Base-by-base conservation (phyloP, 2,329 filamentous ascomycete species). In the Fusarium sp. region DNA sequence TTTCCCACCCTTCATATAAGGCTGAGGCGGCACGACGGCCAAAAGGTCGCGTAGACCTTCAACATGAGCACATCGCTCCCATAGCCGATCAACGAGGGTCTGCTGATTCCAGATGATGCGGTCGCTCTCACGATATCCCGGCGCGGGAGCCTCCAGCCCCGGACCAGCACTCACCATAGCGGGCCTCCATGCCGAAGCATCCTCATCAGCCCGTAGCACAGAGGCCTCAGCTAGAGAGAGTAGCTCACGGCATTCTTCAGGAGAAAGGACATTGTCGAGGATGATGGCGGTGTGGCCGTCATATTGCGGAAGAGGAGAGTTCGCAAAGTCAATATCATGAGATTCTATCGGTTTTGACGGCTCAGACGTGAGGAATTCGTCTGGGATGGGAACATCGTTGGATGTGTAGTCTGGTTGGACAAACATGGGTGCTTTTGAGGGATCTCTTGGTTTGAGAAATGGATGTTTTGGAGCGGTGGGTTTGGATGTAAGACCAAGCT, bases 41-140 rank as follows among this genome's bases (percentile, higher is more conserved):
- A 88, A 69, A 51, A 79, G 71, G 34, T 83, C 80, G 17, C 66
- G 69, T 33, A 88, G 69, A 2, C 82, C 82, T 3, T 81, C 77
- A 11, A 81, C 76, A 49, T 75, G 67, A 71, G 76, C 48, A 76
- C 91, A 86, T 11, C 93, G 85, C 40, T 80, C 82, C 85, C 91
- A 91, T 0, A 96, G 72, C 22, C 87, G 86, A 24, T 87, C 83
- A 0, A 88, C 90, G 2, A 95, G 69, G 2, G 87, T 86, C 49
- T 84, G 81, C 15, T 86, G 80, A 74, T 96, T 92, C 87, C 90
- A 92, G 70, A 96, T 91, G 68, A 95, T 92, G 5, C 93, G 86
- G n/a, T 91, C 91, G 72, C 91, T 91, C 64, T 92, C 90, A 17
- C 93, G 85, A 49, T 88, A 87, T 10, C 88, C 84, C 2, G 85